Percentiles rank a stretch among this genome's conserved stretches.
phyloP scores from a whole-genome alignment of 768 basidiomycete species.

The Daedaleopsis sinensis region DNA sequence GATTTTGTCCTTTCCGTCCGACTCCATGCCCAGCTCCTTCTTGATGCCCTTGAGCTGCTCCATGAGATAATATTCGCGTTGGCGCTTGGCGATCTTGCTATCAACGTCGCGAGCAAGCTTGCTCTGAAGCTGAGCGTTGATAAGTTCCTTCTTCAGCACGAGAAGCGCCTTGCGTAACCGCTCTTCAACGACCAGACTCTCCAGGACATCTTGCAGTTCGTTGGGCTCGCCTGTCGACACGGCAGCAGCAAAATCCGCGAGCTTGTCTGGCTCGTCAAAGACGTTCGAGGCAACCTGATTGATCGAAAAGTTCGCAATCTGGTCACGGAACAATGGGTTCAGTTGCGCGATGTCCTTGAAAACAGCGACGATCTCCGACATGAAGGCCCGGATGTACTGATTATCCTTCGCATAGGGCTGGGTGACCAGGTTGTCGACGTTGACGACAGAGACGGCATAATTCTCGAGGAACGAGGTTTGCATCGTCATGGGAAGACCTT shows the following conservation, averaged over 20 bases:
- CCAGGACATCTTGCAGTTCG: slow-evolving; percentile 93
- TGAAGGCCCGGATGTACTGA: slow-evolving; percentile 94
- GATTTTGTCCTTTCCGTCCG: slow-evolving; percentile 92
- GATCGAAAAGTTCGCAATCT: slow-evolving; percentile 95
- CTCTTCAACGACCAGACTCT: slow-evolving; percentile 84
- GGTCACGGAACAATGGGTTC: slow-evolving; percentile 97
- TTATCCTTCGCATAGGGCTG: slow-evolving; percentile 90
- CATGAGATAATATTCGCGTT: slow-evolving; percentile 95
- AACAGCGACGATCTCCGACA: slow-evolving; percentile 93
- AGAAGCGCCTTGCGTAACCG: slow-evolving; percentile 87
- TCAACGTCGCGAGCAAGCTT: slow-evolving; percentile 94
- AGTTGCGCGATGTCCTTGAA: slow-evolving; percentile 99
- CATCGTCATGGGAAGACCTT: slow-evolving; percentile 49
- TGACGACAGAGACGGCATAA: slow-evolving; percentile 84
- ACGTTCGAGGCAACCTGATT: slow-evolving; percentile 91
- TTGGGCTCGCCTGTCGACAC: slow-evolving; percentile 91
- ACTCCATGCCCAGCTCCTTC: slow-evolving; percentile 95
- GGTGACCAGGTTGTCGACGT: slow-evolving; percentile 80
- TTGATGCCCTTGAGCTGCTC: slow-evolving; percentile 97
- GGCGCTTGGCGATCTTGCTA: slow-evolving; percentile 91
- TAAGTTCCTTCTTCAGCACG: slow-evolving; percentile 96
- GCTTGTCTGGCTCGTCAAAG: slow-evolving; percentile 96
- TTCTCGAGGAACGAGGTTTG: slow-evolving; percentile 87
- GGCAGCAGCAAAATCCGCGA: slow-evolving; percentile 96
- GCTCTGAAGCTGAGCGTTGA: slow-evolving; percentile 93